Conservation (phyloP, 2,329 filamentous ascomycete genomes). For the Fusarium torreyae region DNA sequence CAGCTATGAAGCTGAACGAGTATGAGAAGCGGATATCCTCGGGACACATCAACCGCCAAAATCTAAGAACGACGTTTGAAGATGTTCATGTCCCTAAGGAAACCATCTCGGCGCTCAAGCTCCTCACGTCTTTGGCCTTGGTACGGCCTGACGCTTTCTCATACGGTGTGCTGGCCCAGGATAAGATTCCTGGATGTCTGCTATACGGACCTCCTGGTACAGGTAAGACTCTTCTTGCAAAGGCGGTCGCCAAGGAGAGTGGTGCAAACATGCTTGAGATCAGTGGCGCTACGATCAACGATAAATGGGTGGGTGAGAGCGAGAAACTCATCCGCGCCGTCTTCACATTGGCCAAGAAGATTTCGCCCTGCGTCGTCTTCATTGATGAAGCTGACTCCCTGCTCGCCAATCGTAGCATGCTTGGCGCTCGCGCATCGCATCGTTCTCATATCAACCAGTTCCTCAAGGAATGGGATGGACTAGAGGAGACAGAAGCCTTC, state of each 20-base stretch:
- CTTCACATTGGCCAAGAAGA: constrained; percentile 91
- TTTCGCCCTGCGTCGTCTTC: constrained; percentile 93
- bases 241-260: constrained; percentile 77
- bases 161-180: constrained; percentile 92
- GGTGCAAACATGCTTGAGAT: constrained; percentile 86
- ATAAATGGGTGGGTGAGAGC: constrained; percentile 96
- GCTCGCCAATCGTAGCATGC: constrained; percentile 81
- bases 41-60: constrained; percentile 85
- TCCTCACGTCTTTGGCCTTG: constrained; percentile 89
- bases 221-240: constrained; percentile 79
- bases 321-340: constrained; percentile 97
- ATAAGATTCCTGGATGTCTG: constrained; percentile 90
- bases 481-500: constrained; percentile 86
- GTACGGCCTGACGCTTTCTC: constrained; percentile 93
- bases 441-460: constrained; percentile 97
- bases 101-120: constrained; percentile 89
- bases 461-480: constrained; percentile 95
- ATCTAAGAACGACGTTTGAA: constrained; percentile 88
- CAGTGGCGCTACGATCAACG: constrained; percentile 90
- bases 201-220: constrained; percentile 91
- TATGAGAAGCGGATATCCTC: constrained; percentile 87
- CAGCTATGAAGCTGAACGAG: constrained; percentile 70
- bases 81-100: constrained; percentile 88
- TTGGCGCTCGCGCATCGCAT: constrained; percentile 77
- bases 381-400: constrained; percentile 97